Conservation (phyloP, 192 early-diverging fungal genomes). For the Backusella parvicylindrica region DNA sequence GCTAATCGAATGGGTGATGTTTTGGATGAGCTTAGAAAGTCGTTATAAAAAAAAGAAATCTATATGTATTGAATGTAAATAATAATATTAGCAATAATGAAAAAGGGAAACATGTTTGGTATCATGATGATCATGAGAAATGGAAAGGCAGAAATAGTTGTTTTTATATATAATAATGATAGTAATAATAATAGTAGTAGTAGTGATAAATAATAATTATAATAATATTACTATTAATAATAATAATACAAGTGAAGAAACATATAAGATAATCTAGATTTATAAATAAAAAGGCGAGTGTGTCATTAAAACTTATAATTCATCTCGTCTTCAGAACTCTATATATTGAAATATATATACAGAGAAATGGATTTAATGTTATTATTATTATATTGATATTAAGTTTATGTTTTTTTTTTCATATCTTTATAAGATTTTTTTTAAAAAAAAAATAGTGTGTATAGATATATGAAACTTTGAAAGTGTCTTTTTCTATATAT, state of each 20-base stretch:
- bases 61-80: not conserved
- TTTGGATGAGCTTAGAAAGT: not conserved
- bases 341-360: not conserved
- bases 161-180: too few species aligned
- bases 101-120: not conserved
- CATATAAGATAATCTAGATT: not conserved
- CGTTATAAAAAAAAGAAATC: not conserved
- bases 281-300: not conserved
- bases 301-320: not conserved
- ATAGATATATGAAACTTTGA: not conserved
- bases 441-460: not conserved
- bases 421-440: not conserved
- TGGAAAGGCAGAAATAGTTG: too few species aligned
- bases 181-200: not conserved
- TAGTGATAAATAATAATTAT: not conserved
- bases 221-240: not conserved
- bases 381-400: not conserved
- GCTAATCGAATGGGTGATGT: not conserved
- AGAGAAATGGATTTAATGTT: too few species aligned
- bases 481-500: not conserved
- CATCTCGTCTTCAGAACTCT: constrained; percentile 4
- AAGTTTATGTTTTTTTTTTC: not conserved
- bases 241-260: not conserved
- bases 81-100: not conserved
- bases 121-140: too few species aligned